These are phyloP conservation scores for Akanthomyces uredinophilus DNA, from an alignment of 2,329 filamentous ascomycete genomes.

Conservation along the genomic window DNA sequence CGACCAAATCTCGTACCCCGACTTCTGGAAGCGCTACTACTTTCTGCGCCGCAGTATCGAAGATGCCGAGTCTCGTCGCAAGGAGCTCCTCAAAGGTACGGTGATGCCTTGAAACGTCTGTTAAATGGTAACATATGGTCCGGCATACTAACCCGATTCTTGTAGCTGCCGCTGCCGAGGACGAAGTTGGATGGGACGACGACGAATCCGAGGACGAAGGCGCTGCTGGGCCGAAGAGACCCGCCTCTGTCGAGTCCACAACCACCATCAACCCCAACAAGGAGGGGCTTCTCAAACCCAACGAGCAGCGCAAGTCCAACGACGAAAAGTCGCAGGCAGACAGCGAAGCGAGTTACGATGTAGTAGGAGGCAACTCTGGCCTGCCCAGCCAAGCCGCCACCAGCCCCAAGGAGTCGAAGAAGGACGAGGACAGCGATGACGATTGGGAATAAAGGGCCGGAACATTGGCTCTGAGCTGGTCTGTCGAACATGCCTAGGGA, in stretches of 20 bases:
- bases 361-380: slow-evolving; percentile 75
- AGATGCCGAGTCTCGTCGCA: slow-evolving; percentile 81
- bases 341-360: slow-evolving; percentile 93
- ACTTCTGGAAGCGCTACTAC: slow-evolving; percentile 95
- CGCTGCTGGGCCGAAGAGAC: slow-evolving; percentile 31
- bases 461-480: too few relatives aligned
- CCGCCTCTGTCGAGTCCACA: slow-evolving; percentile 51
- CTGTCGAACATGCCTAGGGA: slow-evolving; percentile 6
- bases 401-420: slow-evolving; percentile 54
- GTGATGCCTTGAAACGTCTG: slow-evolving; percentile 11
- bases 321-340: slow-evolving; percentile 87
- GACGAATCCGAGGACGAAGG: slow-evolving; percentile 55
- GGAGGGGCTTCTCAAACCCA: slow-evolving; percentile 50
- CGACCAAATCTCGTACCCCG: slow-evolving; percentile 77
- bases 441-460: slow-evolving; percentile 62
- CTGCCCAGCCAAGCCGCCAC: slow-evolving; percentile 71
- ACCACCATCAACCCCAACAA: slow-evolving; percentile 54
- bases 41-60: slow-evolving; percentile 90
- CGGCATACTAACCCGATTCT: slow-evolving; percentile 16
- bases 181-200: slow-evolving; percentile 68
- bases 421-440: slow-evolving; percentile 61
- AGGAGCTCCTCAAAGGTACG: slow-evolving; percentile 86
- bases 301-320: slow-evolving; percentile 67
- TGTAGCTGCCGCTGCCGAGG: slow-evolving; percentile 63
- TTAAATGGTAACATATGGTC: not conserved